These are phyloP conservation scores for Cyberlindnera mississippiensis DNA, from an alignment of 805 yeast genomes.

Conservation along the genomic window DNA sequence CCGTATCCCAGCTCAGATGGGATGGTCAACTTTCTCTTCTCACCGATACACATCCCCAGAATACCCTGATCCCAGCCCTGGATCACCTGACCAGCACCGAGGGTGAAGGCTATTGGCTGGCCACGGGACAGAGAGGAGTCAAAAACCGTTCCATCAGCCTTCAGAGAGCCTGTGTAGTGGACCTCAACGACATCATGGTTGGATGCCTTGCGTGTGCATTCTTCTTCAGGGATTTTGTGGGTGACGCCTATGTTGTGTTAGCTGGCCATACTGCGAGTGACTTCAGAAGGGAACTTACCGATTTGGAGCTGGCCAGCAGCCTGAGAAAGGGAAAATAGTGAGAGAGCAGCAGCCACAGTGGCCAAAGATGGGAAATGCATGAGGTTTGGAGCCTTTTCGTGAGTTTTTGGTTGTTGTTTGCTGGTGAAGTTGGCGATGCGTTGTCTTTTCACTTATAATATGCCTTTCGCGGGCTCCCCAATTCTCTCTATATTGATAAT, in stretches of 20 bases:
- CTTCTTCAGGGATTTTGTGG: conserved; percentile 43
- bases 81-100: conserved; percentile 81
- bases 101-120: conserved; percentile 61
- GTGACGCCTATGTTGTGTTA: conserved; percentile 34
- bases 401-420: background rate
- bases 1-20: conserved; percentile 84
- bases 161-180: conserved; percentile 73
- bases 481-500: no score
- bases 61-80: conserved; percentile 91
- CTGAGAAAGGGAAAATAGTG: background rate
- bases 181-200: conserved; percentile 68
- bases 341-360: background rate
- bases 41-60: conserved; percentile 77
- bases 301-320: conserved; percentile 12
- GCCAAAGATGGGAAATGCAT: background rate
- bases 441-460: no score
- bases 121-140: conserved; percentile 69
- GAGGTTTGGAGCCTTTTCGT: background rate
- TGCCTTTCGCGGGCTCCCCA: no score
- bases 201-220: conserved; percentile 55
- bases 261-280: background rate
- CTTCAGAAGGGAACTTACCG: conserved; percentile 5
- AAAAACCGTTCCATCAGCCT: conserved; percentile 60
- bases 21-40: conserved; percentile 71
- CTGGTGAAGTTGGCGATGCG: no score